phyloP scores from a whole-genome alignment of 192 early-diverging fungal genomes.

The Podila epigama region DNA sequence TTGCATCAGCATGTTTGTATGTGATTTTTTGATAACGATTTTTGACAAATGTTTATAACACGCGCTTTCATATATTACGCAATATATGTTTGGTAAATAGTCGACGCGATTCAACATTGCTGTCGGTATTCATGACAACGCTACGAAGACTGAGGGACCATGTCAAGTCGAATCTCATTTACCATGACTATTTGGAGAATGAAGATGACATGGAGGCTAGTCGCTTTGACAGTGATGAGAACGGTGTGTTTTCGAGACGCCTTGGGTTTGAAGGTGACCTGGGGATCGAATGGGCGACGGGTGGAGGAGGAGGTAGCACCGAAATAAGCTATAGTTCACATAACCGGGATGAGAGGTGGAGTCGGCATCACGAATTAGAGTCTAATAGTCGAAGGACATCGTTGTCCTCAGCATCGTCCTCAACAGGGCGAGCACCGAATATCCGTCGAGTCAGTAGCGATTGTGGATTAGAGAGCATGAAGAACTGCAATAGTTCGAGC shows the following conservation, averaged over 20 bases:
- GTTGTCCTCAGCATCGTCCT: conserved; percentile 16
- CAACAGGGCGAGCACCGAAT: background rate
- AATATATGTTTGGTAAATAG: no score
- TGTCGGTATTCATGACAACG: conserved; percentile 26
- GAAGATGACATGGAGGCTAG: no score
- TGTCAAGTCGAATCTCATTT: conserved; percentile 27
- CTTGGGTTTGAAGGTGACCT: conserved; percentile 29
- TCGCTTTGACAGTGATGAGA: no score
- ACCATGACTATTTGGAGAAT: conserved; percentile 19
- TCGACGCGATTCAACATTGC: conserved; percentile 15
- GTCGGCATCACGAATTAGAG: background rate
- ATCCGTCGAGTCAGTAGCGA: conserved; percentile 33
- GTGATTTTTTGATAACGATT: background rate
- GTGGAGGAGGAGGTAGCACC: background rate
- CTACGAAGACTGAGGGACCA: conserved; percentile 30
- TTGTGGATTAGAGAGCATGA: conserved; percentile 42
- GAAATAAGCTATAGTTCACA: background rate
- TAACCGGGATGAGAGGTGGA: background rate
- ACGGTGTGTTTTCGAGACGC: conserved; percentile 1
- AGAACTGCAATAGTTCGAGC: background rate
- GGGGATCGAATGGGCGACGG: conserved; percentile 27
- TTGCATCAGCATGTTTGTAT: no score
- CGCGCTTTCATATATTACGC: no score
- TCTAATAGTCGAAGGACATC: background rate
- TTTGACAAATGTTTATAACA: no score